Base-by-base conservation (phyloP, 2,329 filamentous ascomycete species). In the Fusarium transvaalense region DNA sequence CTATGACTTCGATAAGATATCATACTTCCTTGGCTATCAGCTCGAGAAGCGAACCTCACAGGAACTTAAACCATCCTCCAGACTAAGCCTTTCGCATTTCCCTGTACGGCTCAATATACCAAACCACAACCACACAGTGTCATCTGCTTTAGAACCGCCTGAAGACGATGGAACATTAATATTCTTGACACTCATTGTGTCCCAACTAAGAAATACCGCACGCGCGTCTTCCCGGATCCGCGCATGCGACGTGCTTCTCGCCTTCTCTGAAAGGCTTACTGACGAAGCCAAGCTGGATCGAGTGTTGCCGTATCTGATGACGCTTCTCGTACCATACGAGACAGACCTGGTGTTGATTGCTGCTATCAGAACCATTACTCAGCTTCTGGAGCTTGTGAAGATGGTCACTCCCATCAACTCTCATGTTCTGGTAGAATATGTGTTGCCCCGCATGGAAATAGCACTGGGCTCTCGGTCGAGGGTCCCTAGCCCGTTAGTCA, bases 211-310 rank as follows among this genome's bases (percentile, higher is more conserved):
- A 65, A 97, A 94, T 63, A 97, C 95, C 15, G 93, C 94, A 7
- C 90, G 95, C 71, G 89, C 94, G 5, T 91, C 93, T n/a, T 93
- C 95, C 27, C 91, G 93, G 71, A 85, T 97, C 41, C 90, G 93
- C 72, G 96, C 93, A 2, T 97, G 96, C 75, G 96, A 99, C 77
- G 85, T 99, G 39, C 85, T 99, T 47, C 82, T 99, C 50, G 95
- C 95, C 4, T 97, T 99, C 77, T 90, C 94, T 0, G 94, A 98
- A 79, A 87, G 92, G 61, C 80, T 98, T 25, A 97, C 95, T 0
- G 97, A 99, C 76, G 96, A 99, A 80, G 94, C 94, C 5, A 98
- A 97, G 78, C 83, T 99, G 48, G 97, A 99, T 78, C 89, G 96
- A 50, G 92, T 98, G 25, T 82, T 99, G 50, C 96, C 96, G 2